Evolutionary conservation across 331 rosid species (phyloP).

Genomic region (Erythrophleum ivorense): DNA sequence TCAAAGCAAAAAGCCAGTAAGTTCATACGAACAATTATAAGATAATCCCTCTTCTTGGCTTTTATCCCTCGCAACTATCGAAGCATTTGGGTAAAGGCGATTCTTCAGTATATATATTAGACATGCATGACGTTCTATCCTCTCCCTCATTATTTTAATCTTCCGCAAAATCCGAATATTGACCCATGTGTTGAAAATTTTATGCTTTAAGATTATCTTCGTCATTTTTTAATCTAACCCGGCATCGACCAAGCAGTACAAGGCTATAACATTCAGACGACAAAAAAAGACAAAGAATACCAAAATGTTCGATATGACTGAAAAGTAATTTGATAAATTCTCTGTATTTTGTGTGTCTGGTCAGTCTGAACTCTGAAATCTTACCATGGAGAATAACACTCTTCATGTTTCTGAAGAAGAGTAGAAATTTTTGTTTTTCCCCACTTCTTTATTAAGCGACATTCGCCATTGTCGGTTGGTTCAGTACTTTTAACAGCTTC

Average conservation of each 20-base stretch:
- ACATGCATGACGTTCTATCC: background rate
- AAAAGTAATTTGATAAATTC: background rate
- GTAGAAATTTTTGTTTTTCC: constrained; percentile 13
- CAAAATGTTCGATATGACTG: background rate
- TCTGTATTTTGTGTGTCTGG: background rate
- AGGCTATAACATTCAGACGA: background rate
- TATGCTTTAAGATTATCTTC: background rate
- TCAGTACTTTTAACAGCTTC: constrained; percentile 33
- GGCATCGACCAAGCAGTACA: background rate
- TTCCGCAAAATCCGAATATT: constrained; percentile 11
- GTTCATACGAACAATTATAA: background rate
- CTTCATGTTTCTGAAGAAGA: background rate
- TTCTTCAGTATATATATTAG: background rate
- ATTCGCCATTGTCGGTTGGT: constrained; percentile 60
- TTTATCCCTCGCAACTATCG: background rate
- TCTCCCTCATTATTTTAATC: background rate
- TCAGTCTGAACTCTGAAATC: background rate
- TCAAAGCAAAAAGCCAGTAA: too few relatives aligned
- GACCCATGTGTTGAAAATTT: background rate
- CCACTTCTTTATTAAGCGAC: constrained; percentile 39
- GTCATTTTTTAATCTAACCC: background rate
- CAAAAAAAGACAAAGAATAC: background rate
- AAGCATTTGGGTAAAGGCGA: background rate
- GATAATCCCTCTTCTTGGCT: background rate
- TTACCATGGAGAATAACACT: constrained; percentile 3